Percentiles rank a stretch among this genome's conserved stretches.
Evolutionary conservation across 75 land plant genomes (phyloP).

Genomic region (Sequoia sempervirens): DNA sequence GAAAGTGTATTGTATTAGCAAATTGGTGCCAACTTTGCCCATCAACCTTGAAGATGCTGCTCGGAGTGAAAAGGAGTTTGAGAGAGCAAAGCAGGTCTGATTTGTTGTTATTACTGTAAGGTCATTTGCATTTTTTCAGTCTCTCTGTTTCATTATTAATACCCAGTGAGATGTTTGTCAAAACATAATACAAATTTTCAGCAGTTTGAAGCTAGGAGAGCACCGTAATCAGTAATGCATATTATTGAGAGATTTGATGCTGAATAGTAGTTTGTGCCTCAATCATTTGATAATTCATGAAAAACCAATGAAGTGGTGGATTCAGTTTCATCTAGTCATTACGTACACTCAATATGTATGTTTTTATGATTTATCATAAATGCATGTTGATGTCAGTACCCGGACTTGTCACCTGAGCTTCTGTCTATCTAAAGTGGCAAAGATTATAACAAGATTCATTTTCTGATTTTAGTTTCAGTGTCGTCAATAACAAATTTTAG

Average conservation of each 20-base stretch:
- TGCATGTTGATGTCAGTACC: background rate
- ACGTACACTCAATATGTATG: background rate
- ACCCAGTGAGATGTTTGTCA: background rate
- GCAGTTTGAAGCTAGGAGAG: background rate
- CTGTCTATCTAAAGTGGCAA: background rate
- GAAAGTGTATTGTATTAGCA: slow-evolving; percentile 66
- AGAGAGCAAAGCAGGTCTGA: slow-evolving; percentile 59
- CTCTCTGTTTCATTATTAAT: background rate
- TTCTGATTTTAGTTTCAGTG: background rate
- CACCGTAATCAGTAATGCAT: background rate
- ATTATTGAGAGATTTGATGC: background rate
- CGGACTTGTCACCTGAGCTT: background rate
- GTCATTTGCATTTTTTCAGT: background rate
- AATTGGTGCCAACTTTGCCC: slow-evolving; percentile 60
- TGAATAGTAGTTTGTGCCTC: background rate
- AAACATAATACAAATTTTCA: background rate
- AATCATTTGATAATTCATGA: background rate
- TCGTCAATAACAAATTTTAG: background rate
- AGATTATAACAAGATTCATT: background rate
- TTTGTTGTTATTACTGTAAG: background rate
- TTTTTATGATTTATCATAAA: background rate
- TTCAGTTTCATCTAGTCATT: background rate
- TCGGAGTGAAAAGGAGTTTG: slow-evolving; percentile 78
- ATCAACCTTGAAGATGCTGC: slow-evolving; percentile 89
- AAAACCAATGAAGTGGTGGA: background rate